A percentile compares a stretch with the other conserved stretches of the same genome.
These are phyloP conservation scores for Colletotrichum plurivorum DNA, from an alignment of 2,329 filamentous ascomycete genomes.

Conservation along the genomic window DNA sequence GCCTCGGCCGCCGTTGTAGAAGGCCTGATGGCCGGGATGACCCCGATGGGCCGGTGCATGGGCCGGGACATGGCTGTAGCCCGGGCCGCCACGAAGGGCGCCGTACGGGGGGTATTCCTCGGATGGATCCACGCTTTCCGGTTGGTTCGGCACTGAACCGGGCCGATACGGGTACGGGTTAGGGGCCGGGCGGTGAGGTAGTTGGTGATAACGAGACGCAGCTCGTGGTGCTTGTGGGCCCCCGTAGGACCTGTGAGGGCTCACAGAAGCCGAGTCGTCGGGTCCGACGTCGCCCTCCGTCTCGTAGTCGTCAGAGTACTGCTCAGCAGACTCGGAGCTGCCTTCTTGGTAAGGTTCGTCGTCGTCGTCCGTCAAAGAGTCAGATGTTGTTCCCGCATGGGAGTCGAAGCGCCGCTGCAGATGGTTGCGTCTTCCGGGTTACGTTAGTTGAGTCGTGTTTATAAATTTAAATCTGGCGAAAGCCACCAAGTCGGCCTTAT, in stretches of 20 bases:
- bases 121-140: slow-evolving; percentile 74
- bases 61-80: slow-evolving; percentile 32
- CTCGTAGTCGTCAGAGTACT: slow-evolving; percentile 49
- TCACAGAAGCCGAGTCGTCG: slow-evolving; percentile 70
- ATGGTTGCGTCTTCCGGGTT: slow-evolving; percentile 29
- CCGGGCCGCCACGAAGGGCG: slow-evolving; percentile 50
- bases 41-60: slow-evolving; percentile 4
- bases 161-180: slow-evolving; percentile 53
- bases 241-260: slow-evolving; percentile 49
- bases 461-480: slow-evolving; percentile 30
- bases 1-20: slow-evolving; percentile 47
- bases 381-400: slow-evolving; percentile 44
- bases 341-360: slow-evolving; percentile 52
- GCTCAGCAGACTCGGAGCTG: slow-evolving; percentile 46
- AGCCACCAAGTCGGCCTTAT: slow-evolving; percentile 36
- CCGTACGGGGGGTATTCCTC: slow-evolving; percentile 70
- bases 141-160: slow-evolving; percentile 63
- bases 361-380: slow-evolving; percentile 57
- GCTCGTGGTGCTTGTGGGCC: slow-evolving; percentile 38
- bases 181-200: slow-evolving; percentile 48
- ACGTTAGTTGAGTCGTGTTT: slow-evolving; percentile 42
- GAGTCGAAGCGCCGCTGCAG: slow-evolving; percentile 39
- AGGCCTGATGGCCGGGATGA: slow-evolving; percentile 48
- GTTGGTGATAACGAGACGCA: slow-evolving; percentile 42
- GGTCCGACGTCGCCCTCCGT: slow-evolving; percentile 60